These are phyloP conservation scores for Backusella circina DNA, from an alignment of 192 early-diverging fungal genomes.

Conservation along the genomic window DNA sequence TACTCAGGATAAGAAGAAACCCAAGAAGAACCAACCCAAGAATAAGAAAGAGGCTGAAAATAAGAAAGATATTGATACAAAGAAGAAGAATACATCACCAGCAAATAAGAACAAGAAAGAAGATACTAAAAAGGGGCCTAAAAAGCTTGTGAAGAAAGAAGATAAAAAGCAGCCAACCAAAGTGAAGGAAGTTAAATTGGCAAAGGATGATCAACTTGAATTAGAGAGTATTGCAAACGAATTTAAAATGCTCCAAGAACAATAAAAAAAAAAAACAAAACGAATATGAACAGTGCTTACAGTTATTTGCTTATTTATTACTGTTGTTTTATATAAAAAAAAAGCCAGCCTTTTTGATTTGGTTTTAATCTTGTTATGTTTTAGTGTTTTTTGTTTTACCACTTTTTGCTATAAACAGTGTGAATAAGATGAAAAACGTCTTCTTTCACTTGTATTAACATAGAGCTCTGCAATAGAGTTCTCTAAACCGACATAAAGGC, in stretches of 20 bases:
- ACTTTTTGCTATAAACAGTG: neutral
- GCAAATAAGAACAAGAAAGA: neutral
- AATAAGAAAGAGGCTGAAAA: neutral
- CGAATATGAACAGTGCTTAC: neutral
- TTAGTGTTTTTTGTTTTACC: too few species aligned
- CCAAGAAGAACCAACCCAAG: neutral
- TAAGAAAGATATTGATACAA: neutral
- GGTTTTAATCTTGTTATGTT: neutral
- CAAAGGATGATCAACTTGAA: slow-evolving; percentile 17
- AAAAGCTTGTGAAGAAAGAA: neutral
- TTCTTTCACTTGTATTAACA: neutral
- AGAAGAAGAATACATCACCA: neutral
- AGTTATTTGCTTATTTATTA: neutral
- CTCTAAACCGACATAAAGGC: neutral
- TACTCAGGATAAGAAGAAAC: slow-evolving; percentile 2
- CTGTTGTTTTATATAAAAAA: too few species aligned
- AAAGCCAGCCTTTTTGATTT: neutral
- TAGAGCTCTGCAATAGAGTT: neutral
- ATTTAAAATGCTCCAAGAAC: slow-evolving; percentile 1
- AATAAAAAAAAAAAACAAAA: neutral
- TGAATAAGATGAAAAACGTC: neutral
- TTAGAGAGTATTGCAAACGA: slow-evolving; percentile 18
- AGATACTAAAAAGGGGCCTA: neutral
- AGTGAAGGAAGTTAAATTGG: neutral
- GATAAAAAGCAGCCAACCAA: neutral